Percentiles rank a stretch among this genome's conserved stretches.
These are phyloP conservation scores for Cytidiella melzeri DNA, from an alignment of 768 basidiomycete genomes.

Conservation along the genomic window DNA sequence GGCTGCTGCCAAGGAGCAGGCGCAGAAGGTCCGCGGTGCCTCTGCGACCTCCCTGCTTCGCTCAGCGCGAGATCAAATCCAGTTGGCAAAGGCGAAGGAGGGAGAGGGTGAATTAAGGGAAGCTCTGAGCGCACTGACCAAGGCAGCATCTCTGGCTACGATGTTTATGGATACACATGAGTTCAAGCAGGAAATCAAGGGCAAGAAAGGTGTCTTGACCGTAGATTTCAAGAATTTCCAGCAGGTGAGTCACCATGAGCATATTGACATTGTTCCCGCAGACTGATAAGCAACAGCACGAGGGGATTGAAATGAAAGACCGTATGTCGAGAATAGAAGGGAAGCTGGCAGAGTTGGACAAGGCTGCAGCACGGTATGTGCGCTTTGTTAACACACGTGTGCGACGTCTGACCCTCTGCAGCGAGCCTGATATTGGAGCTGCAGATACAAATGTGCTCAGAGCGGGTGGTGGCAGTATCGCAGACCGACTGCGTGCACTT, in stretches of 20 bases:
- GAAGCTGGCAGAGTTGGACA: slow-evolving; percentile 41
- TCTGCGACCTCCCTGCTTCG: slow-evolving; percentile 57
- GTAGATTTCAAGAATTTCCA: slow-evolving; percentile 62
- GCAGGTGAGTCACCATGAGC: slow-evolving; percentile 39
- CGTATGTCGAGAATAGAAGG: slow-evolving; percentile 41
- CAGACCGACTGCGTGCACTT: slow-evolving; percentile 74
- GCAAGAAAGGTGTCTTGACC: slow-evolving; percentile 48
- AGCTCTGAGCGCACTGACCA: slow-evolving; percentile 55
- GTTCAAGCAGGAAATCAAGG: slow-evolving; percentile 43
- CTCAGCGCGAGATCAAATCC: slow-evolving; percentile 52
- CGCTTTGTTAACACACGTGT: slow-evolving; percentile 4
- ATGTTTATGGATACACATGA: slow-evolving; percentile 58
- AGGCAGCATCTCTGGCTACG: slow-evolving; percentile 51
- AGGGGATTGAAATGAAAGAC: slow-evolving; percentile 31
- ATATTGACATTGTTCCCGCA: background rate
- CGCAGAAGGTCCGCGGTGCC: slow-evolving; percentile 49
- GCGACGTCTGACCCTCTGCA: slow-evolving; percentile 8
- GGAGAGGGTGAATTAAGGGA: slow-evolving; percentile 51
- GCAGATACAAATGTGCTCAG: slow-evolving; percentile 23
- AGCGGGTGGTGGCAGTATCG: slow-evolving; percentile 56
- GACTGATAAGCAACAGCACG: slow-evolving; percentile 27
- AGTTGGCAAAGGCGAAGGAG: slow-evolving; percentile 47
- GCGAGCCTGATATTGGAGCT: slow-evolving; percentile 10
- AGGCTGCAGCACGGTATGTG: slow-evolving; percentile 27
- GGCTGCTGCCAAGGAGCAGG: slow-evolving; percentile 39